These are phyloP conservation scores for Glonium stellatum DNA, from an alignment of 495 filamentous ascomycete genomes.

Conservation along the genomic window DNA sequence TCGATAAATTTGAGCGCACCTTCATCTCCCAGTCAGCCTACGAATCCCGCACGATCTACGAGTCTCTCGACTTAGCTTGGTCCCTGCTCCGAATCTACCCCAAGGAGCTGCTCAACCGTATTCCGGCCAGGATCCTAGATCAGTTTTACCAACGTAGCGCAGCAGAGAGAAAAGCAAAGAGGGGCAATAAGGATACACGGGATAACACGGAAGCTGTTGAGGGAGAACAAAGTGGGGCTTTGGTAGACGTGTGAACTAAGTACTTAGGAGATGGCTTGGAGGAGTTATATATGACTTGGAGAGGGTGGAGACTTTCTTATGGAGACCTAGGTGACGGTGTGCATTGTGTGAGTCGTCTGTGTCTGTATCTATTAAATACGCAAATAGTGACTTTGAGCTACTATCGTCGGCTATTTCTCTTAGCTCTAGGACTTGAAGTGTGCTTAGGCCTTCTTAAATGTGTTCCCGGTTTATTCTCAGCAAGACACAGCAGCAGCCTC, in stretches of 20 bases:
- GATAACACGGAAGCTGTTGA: constrained; percentile 54
- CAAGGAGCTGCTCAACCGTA: constrained; percentile 93
- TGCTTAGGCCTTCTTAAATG: too few relatives aligned
- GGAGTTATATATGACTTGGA: too few relatives aligned
- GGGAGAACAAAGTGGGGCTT: constrained; percentile 39
- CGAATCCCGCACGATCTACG: constrained; percentile 79
- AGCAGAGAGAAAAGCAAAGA: constrained; percentile 48
- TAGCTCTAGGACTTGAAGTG: too few relatives aligned
- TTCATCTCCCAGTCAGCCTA: constrained; percentile 93
- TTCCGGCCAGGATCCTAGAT: constrained; percentile 86
- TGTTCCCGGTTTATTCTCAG: too few relatives aligned
- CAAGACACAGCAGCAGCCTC: too few relatives aligned
- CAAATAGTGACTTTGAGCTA: too few relatives aligned
- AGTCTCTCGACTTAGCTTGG: constrained; percentile 94
- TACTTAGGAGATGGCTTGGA: too few relatives aligned
- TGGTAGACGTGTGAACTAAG: constrained; percentile 33
- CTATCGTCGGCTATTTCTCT: too few relatives aligned
- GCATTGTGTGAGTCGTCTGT: too few relatives aligned
- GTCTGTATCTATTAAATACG: too few relatives aligned
- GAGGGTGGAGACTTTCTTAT: too few relatives aligned
- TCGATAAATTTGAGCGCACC: constrained; percentile 92
- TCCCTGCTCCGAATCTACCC: constrained; percentile 91
- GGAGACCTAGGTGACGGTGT: too few relatives aligned
- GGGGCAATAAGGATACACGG: constrained; percentile 55
- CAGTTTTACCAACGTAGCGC: constrained; percentile 82